A percentile compares a stretch with the other conserved stretches of the same genome.
phyloP scores from a whole-genome alignment of 2,329 filamentous ascomycete species.

The Dactylellina leptospora region DNA sequence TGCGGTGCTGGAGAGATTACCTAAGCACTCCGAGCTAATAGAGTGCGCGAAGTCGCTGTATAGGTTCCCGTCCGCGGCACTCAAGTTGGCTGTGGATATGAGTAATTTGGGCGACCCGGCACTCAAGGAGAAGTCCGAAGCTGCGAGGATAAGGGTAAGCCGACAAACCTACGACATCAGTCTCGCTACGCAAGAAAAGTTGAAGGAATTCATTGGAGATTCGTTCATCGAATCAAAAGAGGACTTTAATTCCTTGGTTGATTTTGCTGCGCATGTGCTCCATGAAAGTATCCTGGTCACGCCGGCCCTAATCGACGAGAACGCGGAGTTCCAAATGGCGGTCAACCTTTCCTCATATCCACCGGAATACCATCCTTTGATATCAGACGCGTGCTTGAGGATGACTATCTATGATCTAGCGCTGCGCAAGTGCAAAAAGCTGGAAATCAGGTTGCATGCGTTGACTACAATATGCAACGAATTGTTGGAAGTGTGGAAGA shows the following conservation, averaged over 20 bases:
- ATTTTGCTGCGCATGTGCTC: slow-evolving; percentile 39
- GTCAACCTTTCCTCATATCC: slow-evolving; percentile 34
- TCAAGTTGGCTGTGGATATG: slow-evolving; percentile 42
- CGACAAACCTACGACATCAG: slow-evolving; percentile 51
- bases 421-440: slow-evolving; percentile 48
- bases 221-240: slow-evolving; percentile 42
- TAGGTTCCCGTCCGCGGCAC: slow-evolving; percentile 22
- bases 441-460: slow-evolving; percentile 79
- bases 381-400: slow-evolving; percentile 43
- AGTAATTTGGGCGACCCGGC: slow-evolving; percentile 42
- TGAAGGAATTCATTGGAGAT: slow-evolving; percentile 50
- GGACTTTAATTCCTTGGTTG: slow-evolving; percentile 46
- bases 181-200: slow-evolving; percentile 47
- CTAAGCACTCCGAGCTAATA: slow-evolving; percentile 54
- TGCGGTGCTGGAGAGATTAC: slow-evolving; percentile 47
- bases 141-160: slow-evolving; percentile 41
- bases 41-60: slow-evolving; percentile 23
- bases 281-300: slow-evolving; percentile 36
- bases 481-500: slow-evolving; percentile 73
- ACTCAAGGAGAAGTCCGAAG: slow-evolving; percentile 46
- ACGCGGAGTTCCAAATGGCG: slow-evolving; percentile 36
- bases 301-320: slow-evolving; percentile 37
- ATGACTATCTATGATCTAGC: slow-evolving; percentile 51
- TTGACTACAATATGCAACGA: slow-evolving; percentile 77
- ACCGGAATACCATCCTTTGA: slow-evolving; percentile 33